A percentile compares a stretch with the other conserved stretches of the same genome.
Evolutionary conservation across 108 stramenopile genomes (phyloP).

Genomic region (Cyclotella kingstonii): DNA sequence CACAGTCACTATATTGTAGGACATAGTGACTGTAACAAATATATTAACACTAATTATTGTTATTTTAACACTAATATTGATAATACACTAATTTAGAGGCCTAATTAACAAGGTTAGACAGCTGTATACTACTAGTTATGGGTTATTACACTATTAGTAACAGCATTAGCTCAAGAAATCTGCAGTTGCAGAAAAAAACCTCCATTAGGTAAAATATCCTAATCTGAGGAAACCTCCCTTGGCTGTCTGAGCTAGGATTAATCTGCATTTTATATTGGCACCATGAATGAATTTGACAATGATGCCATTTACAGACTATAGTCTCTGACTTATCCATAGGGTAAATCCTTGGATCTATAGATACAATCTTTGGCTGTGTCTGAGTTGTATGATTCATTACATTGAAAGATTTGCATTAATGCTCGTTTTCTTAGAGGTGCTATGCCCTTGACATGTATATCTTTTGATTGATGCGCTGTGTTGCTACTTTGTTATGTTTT

Average conservation of each 20-base stretch:
- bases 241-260: too few relatives aligned
- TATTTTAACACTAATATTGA: too few relatives aligned
- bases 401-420: neutral
- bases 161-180: too few relatives aligned
- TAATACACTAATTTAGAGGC: too few relatives aligned
- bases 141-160: too few relatives aligned
- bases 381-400: conserved; percentile 10
- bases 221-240: conserved; percentile 11
- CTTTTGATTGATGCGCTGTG: conserved; percentile 6
- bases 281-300: conserved; percentile 6
- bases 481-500: neutral
- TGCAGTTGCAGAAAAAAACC: too few relatives aligned
- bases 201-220: conserved; percentile 18
- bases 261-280: conserved; percentile 5
- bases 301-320: conserved; percentile 42
- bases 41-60: too few relatives aligned
- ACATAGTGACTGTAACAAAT: too few relatives aligned
- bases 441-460: neutral
- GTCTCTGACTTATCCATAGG: conserved; percentile 31
- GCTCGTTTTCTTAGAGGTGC: neutral
- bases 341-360: conserved; percentile 31
- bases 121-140: too few relatives aligned
- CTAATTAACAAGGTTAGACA: too few relatives aligned
- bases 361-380: conserved; percentile 50
- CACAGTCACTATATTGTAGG: too few relatives aligned